Evolutionary conservation across 768 basidiomycete genomes (phyloP).

Genomic region (Hypsizygus marmoreus): DNA sequence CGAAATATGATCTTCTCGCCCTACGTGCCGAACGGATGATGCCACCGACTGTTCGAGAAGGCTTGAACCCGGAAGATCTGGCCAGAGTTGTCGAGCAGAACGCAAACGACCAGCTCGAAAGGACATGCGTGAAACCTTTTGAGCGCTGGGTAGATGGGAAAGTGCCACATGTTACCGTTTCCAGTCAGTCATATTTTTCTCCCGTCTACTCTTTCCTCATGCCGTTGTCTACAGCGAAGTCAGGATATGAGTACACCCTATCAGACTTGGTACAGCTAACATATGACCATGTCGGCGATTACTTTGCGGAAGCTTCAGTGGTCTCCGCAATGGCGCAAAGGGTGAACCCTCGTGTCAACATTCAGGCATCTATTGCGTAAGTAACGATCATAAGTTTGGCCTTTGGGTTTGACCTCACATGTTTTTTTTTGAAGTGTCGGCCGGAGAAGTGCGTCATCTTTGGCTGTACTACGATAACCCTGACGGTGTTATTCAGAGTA

Average conservation of each 20-base stretch:
- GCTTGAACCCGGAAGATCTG: background rate
- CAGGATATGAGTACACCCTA: constrained; percentile 9
- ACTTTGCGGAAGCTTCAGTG: constrained; percentile 16
- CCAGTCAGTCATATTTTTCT: constrained; percentile 3
- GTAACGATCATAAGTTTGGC: constrained; percentile 1
- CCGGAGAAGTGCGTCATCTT: constrained; percentile 15
- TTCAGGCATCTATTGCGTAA: constrained; percentile 25
- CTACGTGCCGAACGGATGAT: constrained; percentile 3
- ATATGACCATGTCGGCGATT: constrained; percentile 14
- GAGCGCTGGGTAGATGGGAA: constrained; percentile 4
- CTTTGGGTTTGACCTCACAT: background rate
- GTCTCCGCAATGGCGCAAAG: constrained; percentile 26
- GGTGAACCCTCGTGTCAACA: constrained; percentile 20
- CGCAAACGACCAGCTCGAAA: background rate
- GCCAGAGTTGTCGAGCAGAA: background rate
- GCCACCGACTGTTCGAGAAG: constrained; percentile 3
- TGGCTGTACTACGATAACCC: background rate
- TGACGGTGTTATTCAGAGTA: constrained; percentile 20
- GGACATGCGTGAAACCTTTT: constrained; percentile 7
- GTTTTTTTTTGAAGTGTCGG: constrained; percentile 14
- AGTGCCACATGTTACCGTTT: constrained; percentile 14
- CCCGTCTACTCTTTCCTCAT: background rate
- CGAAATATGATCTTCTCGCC: constrained; percentile 31
- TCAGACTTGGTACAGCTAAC: constrained; percentile 12
- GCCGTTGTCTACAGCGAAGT: constrained; percentile 1